These are phyloP conservation scores for Zea luxurians DNA, from an alignment of 176 grass and related monocot genomes.

Conservation along the genomic window DNA sequence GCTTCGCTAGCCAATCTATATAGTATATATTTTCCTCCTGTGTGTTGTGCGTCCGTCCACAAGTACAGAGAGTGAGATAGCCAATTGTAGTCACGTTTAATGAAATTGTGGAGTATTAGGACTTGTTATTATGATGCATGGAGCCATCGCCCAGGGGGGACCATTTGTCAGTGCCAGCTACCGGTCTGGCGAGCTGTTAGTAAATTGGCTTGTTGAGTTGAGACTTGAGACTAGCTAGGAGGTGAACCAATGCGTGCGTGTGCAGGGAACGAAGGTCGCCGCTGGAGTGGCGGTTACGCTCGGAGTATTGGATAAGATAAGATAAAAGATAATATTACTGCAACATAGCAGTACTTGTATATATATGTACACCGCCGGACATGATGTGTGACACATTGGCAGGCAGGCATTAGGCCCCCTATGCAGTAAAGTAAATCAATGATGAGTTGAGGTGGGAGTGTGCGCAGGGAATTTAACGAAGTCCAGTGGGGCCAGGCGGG, in stretches of 20 bases:
- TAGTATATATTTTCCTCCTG: not conserved
- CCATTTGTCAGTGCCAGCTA: conserved; percentile 4
- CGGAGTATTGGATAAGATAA: conserved; percentile 17
- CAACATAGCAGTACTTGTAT: not conserved
- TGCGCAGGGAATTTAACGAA: conserved; percentile 44
- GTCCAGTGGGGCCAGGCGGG: not conserved
- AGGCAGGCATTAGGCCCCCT: not conserved
- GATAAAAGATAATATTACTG: conserved; percentile 24
- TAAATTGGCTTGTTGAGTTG: not conserved
- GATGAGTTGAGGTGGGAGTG: conserved; percentile 29
- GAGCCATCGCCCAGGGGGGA: not conserved
- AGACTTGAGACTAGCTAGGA: not conserved
- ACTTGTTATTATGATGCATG: not conserved
- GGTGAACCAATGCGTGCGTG: conserved; percentile 8
- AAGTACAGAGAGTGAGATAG: not conserved
- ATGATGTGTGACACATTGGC: conserved; percentile 1
- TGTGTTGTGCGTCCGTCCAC: not conserved
- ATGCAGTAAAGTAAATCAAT: conserved; percentile 29
- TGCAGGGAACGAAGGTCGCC: not conserved
- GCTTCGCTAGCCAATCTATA: conserved; percentile 13
- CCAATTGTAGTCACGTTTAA: not conserved
- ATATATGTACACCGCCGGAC: not conserved
- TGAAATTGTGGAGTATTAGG: not conserved
- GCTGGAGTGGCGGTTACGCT: not conserved
- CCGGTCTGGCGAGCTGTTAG: not conserved